Base-by-base conservation (phyloP, 768 basidiomycete genomes). In the Mycena filopes region DNA sequence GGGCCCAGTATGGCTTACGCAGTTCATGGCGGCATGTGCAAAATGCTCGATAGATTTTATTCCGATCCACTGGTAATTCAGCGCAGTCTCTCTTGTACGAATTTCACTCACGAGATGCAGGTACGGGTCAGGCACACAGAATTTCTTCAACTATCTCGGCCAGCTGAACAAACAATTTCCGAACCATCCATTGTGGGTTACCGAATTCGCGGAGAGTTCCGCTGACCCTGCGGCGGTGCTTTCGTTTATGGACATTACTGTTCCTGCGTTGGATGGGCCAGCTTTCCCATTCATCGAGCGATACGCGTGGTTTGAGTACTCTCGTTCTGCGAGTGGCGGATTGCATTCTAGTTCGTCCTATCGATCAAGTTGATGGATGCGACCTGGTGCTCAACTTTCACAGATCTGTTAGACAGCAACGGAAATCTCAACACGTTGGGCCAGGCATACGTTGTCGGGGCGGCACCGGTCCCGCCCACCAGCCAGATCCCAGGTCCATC, bases 41-140 rank as follows among this genome's bases (percentile, higher is more conserved):
- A 76, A 70, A n/a, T 80, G 79, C 63, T 72, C 71, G 13, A 72
- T 81, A 18, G 78, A 80, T 62, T 78, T 79, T 47, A 70, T 81
- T 46, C 73, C 79, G 18, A 65, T 79, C 56, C 79, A 80, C 54
- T 80, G 79, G 79, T 80, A 65, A 41, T 51, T 38, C 33, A 5
- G 28, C 16, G 3, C 18, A 13, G 13, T 12, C 29, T 13, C 15
- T 23, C 16, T 33, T 3, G 16, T 23, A 36, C 16, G 2, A 3
- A 3, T 28, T 20, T 51, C 25, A 21, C 12, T 28, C 4, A 13
- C 23, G 26, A 28, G 26, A 26, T 28, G 16, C 46, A 51, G 49
- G 49, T 51, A 51, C 21, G 49, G 49, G 11, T 21, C n/a, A 9
- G 33, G 33, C n/a, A 6, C n/a, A n/a, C 28, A 16, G 8, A 51